Percentiles rank a stretch among this genome's conserved stretches.
Conservation (phyloP, 2,329 filamentous ascomycete genomes). For the Epichloe gansuensis region DNA sequence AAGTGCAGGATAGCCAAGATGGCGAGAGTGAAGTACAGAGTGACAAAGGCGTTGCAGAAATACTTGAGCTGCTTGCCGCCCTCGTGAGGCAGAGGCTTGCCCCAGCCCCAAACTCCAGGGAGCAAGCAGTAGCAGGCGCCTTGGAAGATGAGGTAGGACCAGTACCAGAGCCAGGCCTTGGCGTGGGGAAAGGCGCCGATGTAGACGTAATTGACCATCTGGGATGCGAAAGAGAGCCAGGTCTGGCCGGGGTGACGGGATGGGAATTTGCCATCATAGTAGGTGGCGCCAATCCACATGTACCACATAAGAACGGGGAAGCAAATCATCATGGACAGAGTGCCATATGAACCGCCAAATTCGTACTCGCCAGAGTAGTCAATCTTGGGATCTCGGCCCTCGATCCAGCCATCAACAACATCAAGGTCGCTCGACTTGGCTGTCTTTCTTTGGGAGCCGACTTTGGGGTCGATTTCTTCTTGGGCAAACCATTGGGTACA, state of each 20-base stretch:
- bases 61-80: slow-evolving; percentile 80
- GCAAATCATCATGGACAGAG: slow-evolving; percentile 73
- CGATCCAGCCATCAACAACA: slow-evolving; percentile 42
- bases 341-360: slow-evolving; percentile 79
- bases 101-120: slow-evolving; percentile 77
- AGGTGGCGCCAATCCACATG: slow-evolving; percentile 95
- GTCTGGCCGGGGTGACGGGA: slow-evolving; percentile 52
- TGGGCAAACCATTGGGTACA: slow-evolving; percentile 15
- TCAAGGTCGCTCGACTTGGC: slow-evolving; percentile 10
- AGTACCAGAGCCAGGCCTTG: slow-evolving; percentile 88
- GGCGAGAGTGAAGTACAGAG: slow-evolving; percentile 76
- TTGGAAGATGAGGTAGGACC: slow-evolving; percentile 82
- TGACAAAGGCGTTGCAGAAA: slow-evolving; percentile 84
- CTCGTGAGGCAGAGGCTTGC: slow-evolving; percentile 74
- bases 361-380: slow-evolving; percentile 58
- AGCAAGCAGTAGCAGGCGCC: slow-evolving; percentile 71
- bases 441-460: slow-evolving; percentile 3
- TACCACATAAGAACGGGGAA: slow-evolving; percentile 98
- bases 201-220: slow-evolving; percentile 63
- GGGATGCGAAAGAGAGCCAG: slow-evolving; percentile 55
- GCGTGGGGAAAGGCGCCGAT: slow-evolving; percentile 72
- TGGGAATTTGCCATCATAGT: slow-evolving; percentile 79
- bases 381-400: slow-evolving; percentile 48
- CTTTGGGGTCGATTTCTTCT: slow-evolving; percentile 5
- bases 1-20: slow-evolving; percentile 64